Evolutionary conservation across 1,139 yeast genomes (phyloP).

Genomic region (Ashbya aceris): DNA sequence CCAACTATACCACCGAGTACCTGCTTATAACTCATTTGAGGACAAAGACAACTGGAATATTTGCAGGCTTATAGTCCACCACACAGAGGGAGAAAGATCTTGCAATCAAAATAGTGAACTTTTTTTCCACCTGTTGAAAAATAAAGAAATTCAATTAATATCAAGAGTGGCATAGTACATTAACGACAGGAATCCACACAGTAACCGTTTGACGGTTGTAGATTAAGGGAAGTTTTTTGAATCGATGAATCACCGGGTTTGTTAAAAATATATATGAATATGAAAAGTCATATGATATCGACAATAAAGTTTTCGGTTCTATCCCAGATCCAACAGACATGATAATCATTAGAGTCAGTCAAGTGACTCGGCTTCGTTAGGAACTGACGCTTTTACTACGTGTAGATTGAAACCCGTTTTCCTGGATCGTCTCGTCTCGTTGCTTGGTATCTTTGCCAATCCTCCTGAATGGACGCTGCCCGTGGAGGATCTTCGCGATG

Average conservation of each 20-base stretch:
- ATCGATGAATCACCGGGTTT: not conserved
- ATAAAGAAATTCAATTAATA: no score
- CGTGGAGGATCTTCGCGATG: slow-evolving; percentile 2
- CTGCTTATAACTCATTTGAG: not conserved
- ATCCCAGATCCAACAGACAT: no score
- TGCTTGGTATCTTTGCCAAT: slow-evolving; percentile 5
- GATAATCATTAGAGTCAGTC: not conserved
- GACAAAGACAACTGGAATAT: not conserved
- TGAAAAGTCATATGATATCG: not conserved
- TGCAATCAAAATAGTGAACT: no score
- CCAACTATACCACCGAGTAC: not conserved
- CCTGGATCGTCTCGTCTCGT: slow-evolving; percentile 1
- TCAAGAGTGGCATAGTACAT: no score
- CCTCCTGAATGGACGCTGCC: slow-evolving; percentile 4
- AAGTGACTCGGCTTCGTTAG: slow-evolving; percentile 2
- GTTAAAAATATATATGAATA: not conserved
- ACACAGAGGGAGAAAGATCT: no score
- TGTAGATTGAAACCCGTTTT: slow-evolving; percentile 3
- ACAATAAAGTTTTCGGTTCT: no score
- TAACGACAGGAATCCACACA: no score
- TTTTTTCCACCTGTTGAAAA: no score
- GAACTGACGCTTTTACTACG: slow-evolving; percentile 1
- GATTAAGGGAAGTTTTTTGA: no score
- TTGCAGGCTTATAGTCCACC: not conserved
- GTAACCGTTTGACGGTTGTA: no score